These are phyloP conservation scores for Chalaropsis thielavioides DNA, from an alignment of 2,329 filamentous ascomycete genomes.

Conservation along the genomic window DNA sequence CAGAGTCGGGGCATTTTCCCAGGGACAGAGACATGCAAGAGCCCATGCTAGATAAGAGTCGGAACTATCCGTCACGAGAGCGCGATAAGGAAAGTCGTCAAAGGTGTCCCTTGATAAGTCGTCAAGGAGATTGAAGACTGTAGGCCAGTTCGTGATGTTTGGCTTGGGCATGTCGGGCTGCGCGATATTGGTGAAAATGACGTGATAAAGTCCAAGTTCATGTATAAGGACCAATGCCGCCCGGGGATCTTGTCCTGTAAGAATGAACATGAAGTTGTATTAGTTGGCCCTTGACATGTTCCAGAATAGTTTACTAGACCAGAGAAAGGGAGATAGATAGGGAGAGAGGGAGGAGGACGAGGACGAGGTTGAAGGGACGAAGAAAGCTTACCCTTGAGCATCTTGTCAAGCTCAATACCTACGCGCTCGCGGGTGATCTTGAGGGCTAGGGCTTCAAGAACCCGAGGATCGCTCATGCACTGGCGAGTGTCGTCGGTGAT, in stretches of 20 bases:
- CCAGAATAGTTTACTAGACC: too few species aligned
- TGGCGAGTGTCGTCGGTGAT: slow-evolving; percentile 56
- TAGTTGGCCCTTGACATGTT: not conserved
- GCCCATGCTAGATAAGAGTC: slow-evolving; percentile 64
- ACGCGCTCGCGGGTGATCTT: slow-evolving; percentile 92
- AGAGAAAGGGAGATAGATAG: too few species aligned
- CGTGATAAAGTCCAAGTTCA: slow-evolving; percentile 50
- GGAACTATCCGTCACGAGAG: slow-evolving; percentile 47
- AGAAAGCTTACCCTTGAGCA: slow-evolving; percentile 50
- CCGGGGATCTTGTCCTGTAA: slow-evolving; percentile 41
- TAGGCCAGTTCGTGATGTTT: slow-evolving; percentile 44
- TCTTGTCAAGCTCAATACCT: slow-evolving; percentile 78
- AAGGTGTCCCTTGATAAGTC: slow-evolving; percentile 32
- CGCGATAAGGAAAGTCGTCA: slow-evolving; percentile 34
- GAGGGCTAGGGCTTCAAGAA: slow-evolving; percentile 59
- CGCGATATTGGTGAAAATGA: slow-evolving; percentile 58
- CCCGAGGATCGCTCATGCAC: slow-evolving; percentile 66
- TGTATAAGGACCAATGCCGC: slow-evolving; percentile 52
- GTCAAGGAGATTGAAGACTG: slow-evolving; percentile 50
- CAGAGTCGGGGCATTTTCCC: slow-evolving; percentile 39
- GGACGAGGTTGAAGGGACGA: not conserved
- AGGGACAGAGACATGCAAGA: slow-evolving; percentile 60
- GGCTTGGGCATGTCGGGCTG: slow-evolving; percentile 38
- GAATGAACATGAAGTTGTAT: not conserved
- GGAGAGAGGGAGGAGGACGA: too few species aligned